A percentile compares a stretch with the other conserved stretches of the same genome.
These are phyloP conservation scores for Penicillium aurantiogriseum DNA, from an alignment of 2,329 filamentous ascomycete species.

Conservation along the genomic window DNA sequence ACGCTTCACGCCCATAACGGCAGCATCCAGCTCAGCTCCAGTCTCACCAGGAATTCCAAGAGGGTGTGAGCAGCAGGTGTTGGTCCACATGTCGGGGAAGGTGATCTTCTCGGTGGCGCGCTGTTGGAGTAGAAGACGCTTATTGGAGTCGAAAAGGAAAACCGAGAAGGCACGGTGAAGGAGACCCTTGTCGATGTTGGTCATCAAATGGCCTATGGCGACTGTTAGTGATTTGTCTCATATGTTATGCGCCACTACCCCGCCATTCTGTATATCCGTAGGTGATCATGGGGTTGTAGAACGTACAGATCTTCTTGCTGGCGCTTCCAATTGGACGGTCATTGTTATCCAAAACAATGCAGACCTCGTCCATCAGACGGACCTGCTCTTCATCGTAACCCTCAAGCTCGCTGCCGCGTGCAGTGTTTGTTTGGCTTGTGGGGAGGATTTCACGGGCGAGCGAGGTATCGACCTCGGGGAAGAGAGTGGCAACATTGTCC, in stretches of 20 bases:
- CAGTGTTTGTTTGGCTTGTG: constrained; percentile 39
- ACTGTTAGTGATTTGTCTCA: constrained; percentile 12
- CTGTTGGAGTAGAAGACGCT: constrained; percentile 91
- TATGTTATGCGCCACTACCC: constrained; percentile 7
- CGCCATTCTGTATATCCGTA: constrained; percentile 1
- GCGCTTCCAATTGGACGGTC: constrained; percentile 92
- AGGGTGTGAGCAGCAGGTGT: constrained; percentile 98
- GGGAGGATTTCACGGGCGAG: constrained; percentile 53
- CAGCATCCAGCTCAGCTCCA: constrained; percentile 74
- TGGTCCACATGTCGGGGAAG: constrained; percentile 99
- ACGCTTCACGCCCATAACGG: constrained; percentile 81
- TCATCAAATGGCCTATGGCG: constrained; percentile 84
- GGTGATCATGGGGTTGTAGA: background rate
- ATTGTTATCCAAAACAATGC: constrained; percentile 91
- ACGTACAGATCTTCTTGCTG: constrained; percentile 94
- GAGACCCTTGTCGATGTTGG: constrained; percentile 94
- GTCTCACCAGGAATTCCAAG: constrained; percentile 89
- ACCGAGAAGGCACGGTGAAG: constrained; percentile 97
- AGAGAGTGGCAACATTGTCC: constrained; percentile 80
- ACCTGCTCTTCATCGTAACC: constrained; percentile 98
- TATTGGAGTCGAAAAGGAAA: constrained; percentile 94
- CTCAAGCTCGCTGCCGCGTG: constrained; percentile 68
- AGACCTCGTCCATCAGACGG: constrained; percentile 96
- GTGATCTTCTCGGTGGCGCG: constrained; percentile 96
- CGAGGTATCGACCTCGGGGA: constrained; percentile 72